phyloP scores from a whole-genome alignment of 83 land plant species.

The Larix sibirica region DNA sequence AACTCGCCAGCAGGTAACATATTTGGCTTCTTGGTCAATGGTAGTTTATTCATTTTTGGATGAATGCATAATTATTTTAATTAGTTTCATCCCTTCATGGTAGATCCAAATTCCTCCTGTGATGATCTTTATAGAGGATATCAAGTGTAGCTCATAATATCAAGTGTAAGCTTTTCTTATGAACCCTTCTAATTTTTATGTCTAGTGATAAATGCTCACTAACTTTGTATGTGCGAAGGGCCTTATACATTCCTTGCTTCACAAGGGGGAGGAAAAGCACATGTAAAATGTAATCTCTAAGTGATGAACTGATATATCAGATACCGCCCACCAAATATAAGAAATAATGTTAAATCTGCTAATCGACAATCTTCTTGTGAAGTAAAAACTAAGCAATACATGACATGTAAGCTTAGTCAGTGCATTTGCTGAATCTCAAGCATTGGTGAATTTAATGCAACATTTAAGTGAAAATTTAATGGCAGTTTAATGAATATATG shows the following conservation, averaged over 20 bases:
- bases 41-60: not conserved
- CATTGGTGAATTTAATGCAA: not conserved
- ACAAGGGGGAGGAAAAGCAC: not conserved
- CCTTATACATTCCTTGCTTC: not conserved
- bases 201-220: not conserved
- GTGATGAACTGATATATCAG: not conserved
- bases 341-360: not conserved
- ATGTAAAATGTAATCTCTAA: too few relatives aligned
- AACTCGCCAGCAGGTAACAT: slow-evolving; percentile 11
- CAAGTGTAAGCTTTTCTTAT: not conserved
- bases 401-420: too few relatives aligned
- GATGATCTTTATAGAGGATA: not conserved
- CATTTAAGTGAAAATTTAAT: slow-evolving; percentile 7
- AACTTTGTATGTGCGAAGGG: not conserved
- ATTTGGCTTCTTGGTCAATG: not conserved
- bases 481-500: slow-evolving; percentile 23
- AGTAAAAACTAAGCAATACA: not conserved
- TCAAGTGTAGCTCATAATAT: not conserved
- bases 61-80: not conserved
- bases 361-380: not conserved
- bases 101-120: not conserved
- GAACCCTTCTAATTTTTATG: not conserved
- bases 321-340: not conserved
- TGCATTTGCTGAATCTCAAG: not conserved
- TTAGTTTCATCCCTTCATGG: not conserved